A percentile compares a stretch with the other conserved stretches of the same genome.
Conservation (phyloP, 495 filamentous ascomycete species). For the Gamarada debralockiae region DNA sequence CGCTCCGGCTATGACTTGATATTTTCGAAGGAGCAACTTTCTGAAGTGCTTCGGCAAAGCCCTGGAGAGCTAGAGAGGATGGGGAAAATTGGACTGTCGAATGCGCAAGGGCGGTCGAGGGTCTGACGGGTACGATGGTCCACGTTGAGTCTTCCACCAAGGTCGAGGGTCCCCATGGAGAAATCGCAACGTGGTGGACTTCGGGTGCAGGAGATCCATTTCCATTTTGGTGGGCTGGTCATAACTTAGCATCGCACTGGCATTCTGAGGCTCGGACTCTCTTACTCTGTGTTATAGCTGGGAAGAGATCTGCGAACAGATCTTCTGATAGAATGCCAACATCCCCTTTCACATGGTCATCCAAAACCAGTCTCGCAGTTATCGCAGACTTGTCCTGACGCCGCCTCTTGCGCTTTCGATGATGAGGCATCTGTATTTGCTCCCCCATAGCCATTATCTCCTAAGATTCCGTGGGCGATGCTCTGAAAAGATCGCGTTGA, state of each 20-base stretch:
- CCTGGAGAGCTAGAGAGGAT: conserved; percentile 70
- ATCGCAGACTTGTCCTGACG: conserved; percentile 52
- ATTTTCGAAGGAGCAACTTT: conserved; percentile 58
- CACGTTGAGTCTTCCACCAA: conserved; percentile 64
- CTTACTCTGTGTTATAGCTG: conserved; percentile 41
- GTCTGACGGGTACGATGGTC: conserved; percentile 78
- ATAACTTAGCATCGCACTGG: conserved; percentile 1
- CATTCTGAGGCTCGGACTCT: not conserved
- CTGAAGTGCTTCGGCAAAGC: conserved; percentile 62
- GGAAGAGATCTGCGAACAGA: conserved; percentile 78
- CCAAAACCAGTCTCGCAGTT: conserved; percentile 60
- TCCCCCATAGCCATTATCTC: conserved; percentile 15
- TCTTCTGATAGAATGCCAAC: conserved; percentile 84
- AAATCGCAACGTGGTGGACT: conserved; percentile 64
- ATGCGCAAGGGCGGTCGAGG: conserved; percentile 55
- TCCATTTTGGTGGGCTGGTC: conserved; percentile 29
- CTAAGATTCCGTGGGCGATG: not conserved
- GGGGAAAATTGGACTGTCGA: conserved; percentile 83
- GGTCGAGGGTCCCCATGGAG: conserved; percentile 69
- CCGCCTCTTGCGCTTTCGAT: conserved; percentile 37
- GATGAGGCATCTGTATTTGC: conserved; percentile 10
- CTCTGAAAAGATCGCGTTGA: conserved; percentile 7
- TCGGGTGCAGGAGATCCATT: conserved; percentile 28
- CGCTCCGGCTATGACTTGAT: conserved; percentile 53
- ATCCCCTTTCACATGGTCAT: conserved; percentile 83